Evolutionary conservation across 1,139 yeast genomes (phyloP).

Genomic region (Magnusiomyces tetraspermus): DNA sequence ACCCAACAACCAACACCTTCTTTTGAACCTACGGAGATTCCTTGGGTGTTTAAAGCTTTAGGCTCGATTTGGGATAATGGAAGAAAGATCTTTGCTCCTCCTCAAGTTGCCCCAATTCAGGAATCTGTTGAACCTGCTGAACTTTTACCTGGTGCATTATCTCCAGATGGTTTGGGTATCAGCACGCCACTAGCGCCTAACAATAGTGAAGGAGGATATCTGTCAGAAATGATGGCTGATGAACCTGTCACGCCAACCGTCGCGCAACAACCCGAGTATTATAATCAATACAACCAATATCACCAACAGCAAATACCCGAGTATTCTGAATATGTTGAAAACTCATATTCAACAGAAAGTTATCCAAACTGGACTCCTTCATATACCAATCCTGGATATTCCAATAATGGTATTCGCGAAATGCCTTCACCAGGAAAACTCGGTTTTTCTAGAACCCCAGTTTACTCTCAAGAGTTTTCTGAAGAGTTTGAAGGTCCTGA

Average conservation of each 20-base stretch:
- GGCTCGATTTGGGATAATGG: not conserved
- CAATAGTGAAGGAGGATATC: too few relatives aligned
- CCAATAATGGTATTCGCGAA: not conserved
- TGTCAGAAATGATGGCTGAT: not conserved
- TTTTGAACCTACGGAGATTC: not conserved
- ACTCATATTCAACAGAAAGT: not conserved
- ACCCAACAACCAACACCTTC: not conserved
- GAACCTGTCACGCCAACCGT: not conserved
- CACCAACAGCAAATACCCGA: too few relatives aligned
- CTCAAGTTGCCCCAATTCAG: not conserved
- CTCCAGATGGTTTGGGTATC: not conserved
- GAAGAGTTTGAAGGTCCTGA: not conserved
- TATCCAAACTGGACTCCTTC: too few relatives aligned
- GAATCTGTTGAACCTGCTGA: not conserved
- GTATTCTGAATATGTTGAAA: not conserved
- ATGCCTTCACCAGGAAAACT: constrained; percentile 1
- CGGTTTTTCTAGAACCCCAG: not conserved
- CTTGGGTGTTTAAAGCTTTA: not conserved
- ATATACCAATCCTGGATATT: too few relatives aligned
- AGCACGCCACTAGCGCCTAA: too few relatives aligned
- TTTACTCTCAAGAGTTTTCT: not conserved
- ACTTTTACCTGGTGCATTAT: not conserved
- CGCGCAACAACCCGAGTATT: not conserved
- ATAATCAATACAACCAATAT: not conserved
- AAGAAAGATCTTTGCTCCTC: not conserved